A percentile compares a stretch with the other conserved stretches of the same genome.
Conservation (phyloP, 2,329 filamentous ascomycete genomes). For the Phoma sp. region DNA sequence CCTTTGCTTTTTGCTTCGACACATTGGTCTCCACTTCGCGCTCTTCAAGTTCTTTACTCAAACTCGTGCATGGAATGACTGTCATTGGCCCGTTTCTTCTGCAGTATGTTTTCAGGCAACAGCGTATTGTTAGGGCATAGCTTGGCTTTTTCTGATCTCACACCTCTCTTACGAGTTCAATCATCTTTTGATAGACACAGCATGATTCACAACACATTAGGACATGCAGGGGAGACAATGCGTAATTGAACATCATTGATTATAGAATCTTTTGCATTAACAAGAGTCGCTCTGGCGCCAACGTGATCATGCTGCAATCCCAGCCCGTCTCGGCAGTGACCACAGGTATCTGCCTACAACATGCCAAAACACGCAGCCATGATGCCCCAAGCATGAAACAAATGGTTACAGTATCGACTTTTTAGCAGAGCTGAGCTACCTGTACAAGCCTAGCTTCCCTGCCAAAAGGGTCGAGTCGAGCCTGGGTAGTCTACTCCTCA, state of each 20-base stretch:
- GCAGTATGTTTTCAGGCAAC: no score
- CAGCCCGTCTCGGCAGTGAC: slow-evolving; percentile 24
- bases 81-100: no score
- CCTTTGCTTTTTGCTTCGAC: not conserved
- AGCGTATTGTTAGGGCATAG: no score
- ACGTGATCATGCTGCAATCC: slow-evolving; percentile 29
- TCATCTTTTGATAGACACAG: not conserved
- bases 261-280: slow-evolving; percentile 45
- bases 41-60: no score
- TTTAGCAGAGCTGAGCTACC: slow-evolving; percentile 12
- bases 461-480: slow-evolving; percentile 12
- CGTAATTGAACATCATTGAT: slow-evolving; percentile 21
- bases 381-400: slow-evolving; percentile 36
- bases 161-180: no score
- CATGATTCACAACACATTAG: not conserved
- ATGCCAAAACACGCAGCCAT: slow-evolving; percentile 24
- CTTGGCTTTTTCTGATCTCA: no score
- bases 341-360: slow-evolving; percentile 19
- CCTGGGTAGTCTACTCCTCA: slow-evolving; percentile 61
- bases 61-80: no score
- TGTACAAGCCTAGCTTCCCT: slow-evolving; percentile 5
- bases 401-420: slow-evolving; percentile 19
- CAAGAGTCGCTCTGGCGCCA: slow-evolving; percentile 41
- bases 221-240: no score
- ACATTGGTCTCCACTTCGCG: no score